Conservation (phyloP, 352 stramenopile genomes). For the Phytophthora pluvialis region DNA sequence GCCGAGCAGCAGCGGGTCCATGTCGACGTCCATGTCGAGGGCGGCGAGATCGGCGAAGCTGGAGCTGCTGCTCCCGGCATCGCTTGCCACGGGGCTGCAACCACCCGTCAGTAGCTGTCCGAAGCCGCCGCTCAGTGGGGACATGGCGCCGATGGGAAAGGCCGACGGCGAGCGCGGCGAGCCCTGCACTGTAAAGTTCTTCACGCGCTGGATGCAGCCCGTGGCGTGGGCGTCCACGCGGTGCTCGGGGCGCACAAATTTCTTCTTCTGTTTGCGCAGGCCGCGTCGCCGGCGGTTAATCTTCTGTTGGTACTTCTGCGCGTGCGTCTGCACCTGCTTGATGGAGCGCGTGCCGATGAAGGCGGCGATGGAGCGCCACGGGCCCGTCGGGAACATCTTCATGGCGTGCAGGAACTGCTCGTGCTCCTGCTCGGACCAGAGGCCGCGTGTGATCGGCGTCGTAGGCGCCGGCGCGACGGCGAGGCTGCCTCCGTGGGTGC, state of each 20-base stretch:
- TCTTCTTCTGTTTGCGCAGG: constrained; percentile 88
- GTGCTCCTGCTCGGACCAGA: constrained; percentile 82
- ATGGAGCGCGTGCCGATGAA: constrained; percentile 82
- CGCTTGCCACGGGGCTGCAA: constrained; percentile 38
- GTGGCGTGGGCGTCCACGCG: constrained; percentile 69
- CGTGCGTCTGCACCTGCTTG: constrained; percentile 86
- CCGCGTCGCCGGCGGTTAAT: constrained; percentile 80
- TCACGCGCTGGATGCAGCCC: constrained; percentile 69
- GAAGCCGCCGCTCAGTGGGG: constrained; percentile 36
- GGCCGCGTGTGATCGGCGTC: constrained; percentile 58
- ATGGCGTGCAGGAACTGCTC: constrained; percentile 85
- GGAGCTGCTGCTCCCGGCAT: constrained; percentile 32
- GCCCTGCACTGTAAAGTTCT: constrained; percentile 45
- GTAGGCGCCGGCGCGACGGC: constrained; percentile 25
- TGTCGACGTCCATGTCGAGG: constrained; percentile 35
- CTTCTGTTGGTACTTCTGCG: constrained; percentile 90
- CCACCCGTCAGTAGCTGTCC: constrained; percentile 34
- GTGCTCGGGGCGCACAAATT: constrained; percentile 75
- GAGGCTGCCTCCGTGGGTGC: constrained; percentile 26
- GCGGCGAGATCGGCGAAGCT: constrained; percentile 6
- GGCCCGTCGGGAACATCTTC: constrained; percentile 78
- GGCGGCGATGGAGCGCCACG: constrained; percentile 77
- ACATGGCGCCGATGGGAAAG: constrained; percentile 31
- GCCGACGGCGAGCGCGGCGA: constrained; percentile 53
- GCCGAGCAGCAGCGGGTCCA: constrained; percentile 29